Evolutionary conservation across 208 protist genomes (phyloP).

Genomic region (Porcisia deanei): DNA sequence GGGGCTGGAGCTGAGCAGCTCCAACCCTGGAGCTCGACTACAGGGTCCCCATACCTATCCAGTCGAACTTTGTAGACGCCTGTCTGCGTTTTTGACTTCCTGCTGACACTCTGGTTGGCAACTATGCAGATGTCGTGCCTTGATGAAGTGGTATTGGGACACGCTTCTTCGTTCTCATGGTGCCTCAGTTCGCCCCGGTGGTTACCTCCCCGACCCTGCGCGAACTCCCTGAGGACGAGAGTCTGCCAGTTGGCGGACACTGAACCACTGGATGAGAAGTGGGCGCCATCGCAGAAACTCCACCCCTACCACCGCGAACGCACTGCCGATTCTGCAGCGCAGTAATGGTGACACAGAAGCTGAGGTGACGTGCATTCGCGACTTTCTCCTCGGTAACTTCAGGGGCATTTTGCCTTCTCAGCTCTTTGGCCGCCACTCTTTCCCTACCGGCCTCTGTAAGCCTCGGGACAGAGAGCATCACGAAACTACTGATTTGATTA

Average conservation of each 20-base stretch:
- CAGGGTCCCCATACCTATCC: constrained; percentile 36
- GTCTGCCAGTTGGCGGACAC: constrained; percentile 2
- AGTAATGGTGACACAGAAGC: background rate
- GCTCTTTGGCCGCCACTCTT: background rate
- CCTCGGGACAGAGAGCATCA: background rate
- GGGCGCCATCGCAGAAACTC: background rate
- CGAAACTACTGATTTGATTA: background rate
- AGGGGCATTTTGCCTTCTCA: background rate
- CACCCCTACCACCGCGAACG: background rate
- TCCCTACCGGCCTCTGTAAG: background rate
- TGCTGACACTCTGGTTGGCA: constrained; percentile 39
- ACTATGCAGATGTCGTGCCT: constrained; percentile 33
- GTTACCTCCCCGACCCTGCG: constrained; percentile 22
- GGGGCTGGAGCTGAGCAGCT: constrained; percentile 26
- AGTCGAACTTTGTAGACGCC: constrained; percentile 27
- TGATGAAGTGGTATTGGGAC: constrained; percentile 45
- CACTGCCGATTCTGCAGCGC: background rate
- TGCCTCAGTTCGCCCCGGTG: constrained; percentile 32
- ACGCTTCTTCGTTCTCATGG: constrained; percentile 20
- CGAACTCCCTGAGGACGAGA: constrained; percentile 31
- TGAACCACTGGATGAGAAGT: constrained; percentile 6
- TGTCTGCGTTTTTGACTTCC: constrained; percentile 41
- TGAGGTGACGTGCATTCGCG: background rate
- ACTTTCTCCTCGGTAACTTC: background rate
- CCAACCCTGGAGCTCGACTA: constrained; percentile 24